Conservation (phyloP, 1,139 yeast species). For the Geotrichum europaeum region DNA sequence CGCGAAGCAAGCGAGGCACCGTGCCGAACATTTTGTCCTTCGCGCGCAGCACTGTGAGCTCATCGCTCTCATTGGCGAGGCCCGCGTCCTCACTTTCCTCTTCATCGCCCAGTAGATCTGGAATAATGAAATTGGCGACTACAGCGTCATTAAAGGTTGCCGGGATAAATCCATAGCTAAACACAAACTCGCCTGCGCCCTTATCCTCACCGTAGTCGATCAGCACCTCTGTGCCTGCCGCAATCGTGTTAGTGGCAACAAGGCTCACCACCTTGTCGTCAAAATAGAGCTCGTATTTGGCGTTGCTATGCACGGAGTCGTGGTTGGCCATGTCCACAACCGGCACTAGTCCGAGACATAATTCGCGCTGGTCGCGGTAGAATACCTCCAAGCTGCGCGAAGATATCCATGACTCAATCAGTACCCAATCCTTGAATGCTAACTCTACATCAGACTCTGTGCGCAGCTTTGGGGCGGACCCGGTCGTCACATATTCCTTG, state of each 20-base stretch:
- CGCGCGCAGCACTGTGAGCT: conserved; percentile 17
- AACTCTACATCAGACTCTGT: conserved; percentile 19
- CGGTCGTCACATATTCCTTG: conserved; percentile 21
- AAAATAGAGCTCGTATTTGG: conserved; percentile 31
- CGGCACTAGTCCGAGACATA: conserved; percentile 32
- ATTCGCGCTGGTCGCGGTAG: conserved; percentile 12
- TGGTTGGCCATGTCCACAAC: conserved; percentile 37
- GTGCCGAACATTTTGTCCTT: conserved; percentile 14
- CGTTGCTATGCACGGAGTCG: conserved; percentile 25
- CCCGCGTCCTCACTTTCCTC: conserved; percentile 15
- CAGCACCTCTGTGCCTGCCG: conserved; percentile 28
- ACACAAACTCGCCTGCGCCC: conserved; percentile 36
- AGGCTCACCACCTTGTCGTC: conserved; percentile 27
- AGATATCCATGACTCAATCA: conserved; percentile 34
- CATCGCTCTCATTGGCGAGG: conserved; percentile 12
- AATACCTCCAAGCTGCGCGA: conserved; percentile 30
- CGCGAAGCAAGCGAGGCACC: conserved; percentile 10
- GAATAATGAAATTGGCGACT: conserved; percentile 19
- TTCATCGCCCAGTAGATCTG: conserved; percentile 22
- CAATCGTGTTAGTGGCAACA: conserved; percentile 15
- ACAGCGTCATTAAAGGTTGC: conserved; percentile 20
- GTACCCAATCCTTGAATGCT: conserved; percentile 26
- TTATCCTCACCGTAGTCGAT: conserved; percentile 36
- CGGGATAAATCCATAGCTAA: conserved; percentile 40
- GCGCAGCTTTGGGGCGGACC: conserved; percentile 11